A percentile compares a stretch with the other conserved stretches of the same genome.
Evolutionary conservation across 305 asterid species (phyloP).

Genomic region (Fraxinus ornus): DNA sequence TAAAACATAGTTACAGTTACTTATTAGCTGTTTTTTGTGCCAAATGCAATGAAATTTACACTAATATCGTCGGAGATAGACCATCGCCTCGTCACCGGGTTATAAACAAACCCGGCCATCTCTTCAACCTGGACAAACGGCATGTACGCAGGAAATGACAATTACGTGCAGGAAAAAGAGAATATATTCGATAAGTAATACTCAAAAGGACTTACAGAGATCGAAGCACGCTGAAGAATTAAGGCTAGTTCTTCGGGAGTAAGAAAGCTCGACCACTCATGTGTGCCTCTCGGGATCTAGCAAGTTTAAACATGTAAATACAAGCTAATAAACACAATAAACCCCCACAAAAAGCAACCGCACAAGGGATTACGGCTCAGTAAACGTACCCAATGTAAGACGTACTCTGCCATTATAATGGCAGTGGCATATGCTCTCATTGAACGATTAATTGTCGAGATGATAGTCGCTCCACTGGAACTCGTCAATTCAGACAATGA

Average conservation of each 20-base stretch:
- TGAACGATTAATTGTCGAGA: constrained; percentile 88
- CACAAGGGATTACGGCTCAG: constrained; percentile 9
- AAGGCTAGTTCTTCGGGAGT: constrained; percentile 84
- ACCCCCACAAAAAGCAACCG: neutral
- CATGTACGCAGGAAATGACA: neutral
- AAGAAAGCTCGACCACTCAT: constrained; percentile 78
- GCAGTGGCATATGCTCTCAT: constrained; percentile 95
- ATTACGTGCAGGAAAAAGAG: neutral
- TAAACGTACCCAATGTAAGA: constrained; percentile 74
- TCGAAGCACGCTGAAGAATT: constrained; percentile 64
- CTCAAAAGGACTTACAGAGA: constrained; percentile 47
- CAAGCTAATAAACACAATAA: neutral
- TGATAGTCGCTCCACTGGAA: constrained; percentile 69
- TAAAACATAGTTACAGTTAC: neutral
- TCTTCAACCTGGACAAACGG: constrained; percentile 56
- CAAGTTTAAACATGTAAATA: constrained; percentile 17
- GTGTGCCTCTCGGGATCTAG: constrained; percentile 84
- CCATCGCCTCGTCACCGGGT: constrained; percentile 78
- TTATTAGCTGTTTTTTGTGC: constrained; percentile 40
- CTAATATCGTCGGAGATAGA: constrained; percentile 67
- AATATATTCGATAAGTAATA: neutral
- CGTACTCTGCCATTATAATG: constrained; percentile 70
- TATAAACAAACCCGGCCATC: constrained; percentile 71
- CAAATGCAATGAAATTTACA: constrained; percentile 74
- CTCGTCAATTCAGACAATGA: constrained; percentile 79